Base-by-base conservation (phyloP, 2,329 filamentous ascomycete species). In the Penicillium polonicum region DNA sequence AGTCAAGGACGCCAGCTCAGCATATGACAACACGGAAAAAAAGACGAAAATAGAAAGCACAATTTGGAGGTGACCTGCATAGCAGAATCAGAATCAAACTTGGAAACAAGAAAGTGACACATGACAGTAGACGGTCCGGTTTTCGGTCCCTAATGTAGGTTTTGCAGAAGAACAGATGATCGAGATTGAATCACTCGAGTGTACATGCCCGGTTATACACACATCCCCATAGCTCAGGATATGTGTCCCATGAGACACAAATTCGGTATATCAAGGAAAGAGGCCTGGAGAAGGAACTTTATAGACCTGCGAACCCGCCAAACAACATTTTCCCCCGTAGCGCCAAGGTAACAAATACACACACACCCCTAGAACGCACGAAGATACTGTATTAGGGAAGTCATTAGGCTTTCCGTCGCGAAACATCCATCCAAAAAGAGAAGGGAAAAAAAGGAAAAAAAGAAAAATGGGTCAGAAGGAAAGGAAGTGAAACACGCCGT, bases 341-440 rank as follows among this genome's bases (percentile, higher is more conserved):
- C 72, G 71, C 72, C 72, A 68, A 72, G 67, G 65, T 69, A 70
- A 68, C 59, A 66, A 63, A 67, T 62, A 63, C 57, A 65, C 55
- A 65, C 55, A 67, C 59, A 64, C 60, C 67, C 70, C 67, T 64
- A 70, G 60, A 68, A 68, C 66, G 64, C 62, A 68, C 55, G 64
- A 68, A 70, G 60, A 70, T 65, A 62, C 62, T 64, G 67, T 67
- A 72, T 73, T 72, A 73, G 65, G 66, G 66, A 68, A 58, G 67
- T 71, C 70, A 69, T 70, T 70, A 70, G 62, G 62, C 62, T 63
- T 44, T 65, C 62, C 66, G 61, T 67, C 65, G 65, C 64, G 58
- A 65, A 64, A 58, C 60, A 62, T 68, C 62, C 62, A 57, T 60
- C 62, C 58, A 60, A 58, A 54, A 60, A 43, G 39, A 53, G 41